These are phyloP conservation scores for Botrytis fabae DNA, from an alignment of 2,329 filamentous ascomycete genomes.

Conservation along the genomic window DNA sequence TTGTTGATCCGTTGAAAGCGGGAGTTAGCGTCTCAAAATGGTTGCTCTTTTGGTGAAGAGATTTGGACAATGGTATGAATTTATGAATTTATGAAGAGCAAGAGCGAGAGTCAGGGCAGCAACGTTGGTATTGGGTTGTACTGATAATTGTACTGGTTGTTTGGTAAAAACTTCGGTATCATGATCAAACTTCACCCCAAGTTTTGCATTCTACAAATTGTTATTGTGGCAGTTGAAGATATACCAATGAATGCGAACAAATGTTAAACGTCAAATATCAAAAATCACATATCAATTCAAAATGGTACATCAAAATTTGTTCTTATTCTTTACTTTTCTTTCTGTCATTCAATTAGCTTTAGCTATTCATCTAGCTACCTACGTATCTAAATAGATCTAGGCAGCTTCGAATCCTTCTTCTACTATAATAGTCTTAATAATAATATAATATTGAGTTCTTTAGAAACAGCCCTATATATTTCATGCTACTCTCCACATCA, in stretches of 20 bases:
- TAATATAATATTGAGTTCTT: neutral
- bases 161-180: neutral
- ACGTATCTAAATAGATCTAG: neutral
- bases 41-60: conserved; percentile 8
- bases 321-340: neutral
- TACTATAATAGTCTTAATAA: neutral
- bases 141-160: conserved; percentile 1
- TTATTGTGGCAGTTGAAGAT: neutral
- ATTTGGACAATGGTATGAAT: neutral
- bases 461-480: neutral
- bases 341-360: neutral
- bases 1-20: neutral
- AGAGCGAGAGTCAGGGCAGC: neutral
- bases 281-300: neutral
- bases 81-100: conserved; percentile 12
- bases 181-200: conserved; percentile 4
- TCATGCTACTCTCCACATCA: neutral
- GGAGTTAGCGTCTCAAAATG: conserved; percentile 15
- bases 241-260: neutral
- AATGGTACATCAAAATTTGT: neutral
- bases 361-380: neutral
- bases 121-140: neutral
- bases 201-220: conserved; percentile 1
- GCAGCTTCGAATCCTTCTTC: neutral
- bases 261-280: neutral